phyloP scores from a whole-genome alignment of 345 rosid species.

The Raphanus sativus region DNA sequence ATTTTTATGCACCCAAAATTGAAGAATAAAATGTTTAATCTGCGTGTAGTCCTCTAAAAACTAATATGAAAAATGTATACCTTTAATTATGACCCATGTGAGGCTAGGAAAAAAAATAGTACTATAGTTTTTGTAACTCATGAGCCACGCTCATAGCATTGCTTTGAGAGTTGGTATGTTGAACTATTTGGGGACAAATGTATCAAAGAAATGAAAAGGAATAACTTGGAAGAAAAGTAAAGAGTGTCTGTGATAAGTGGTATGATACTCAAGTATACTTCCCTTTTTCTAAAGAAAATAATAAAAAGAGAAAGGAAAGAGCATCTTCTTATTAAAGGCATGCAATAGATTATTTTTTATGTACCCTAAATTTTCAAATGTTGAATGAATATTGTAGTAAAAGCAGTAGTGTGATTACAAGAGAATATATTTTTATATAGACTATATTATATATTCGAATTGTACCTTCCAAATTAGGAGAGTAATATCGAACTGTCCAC shows the following conservation, averaged over 20 bases:
- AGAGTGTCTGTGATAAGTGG: slow-evolving; percentile 35
- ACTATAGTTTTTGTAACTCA: slow-evolving; percentile 10
- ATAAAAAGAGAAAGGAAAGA: slow-evolving; percentile 14
- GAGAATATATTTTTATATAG: neutral
- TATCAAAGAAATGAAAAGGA: slow-evolving; percentile 26
- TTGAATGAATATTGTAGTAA: slow-evolving; percentile 8
- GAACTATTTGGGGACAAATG: slow-evolving; percentile 37
- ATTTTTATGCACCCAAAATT: neutral
- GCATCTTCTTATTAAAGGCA: slow-evolving; percentile 27
- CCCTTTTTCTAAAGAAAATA: slow-evolving; percentile 8
- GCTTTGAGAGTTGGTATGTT: slow-evolving; percentile 38
- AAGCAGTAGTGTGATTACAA: neutral
- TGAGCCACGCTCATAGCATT: slow-evolving; percentile 32
- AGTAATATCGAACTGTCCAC: slow-evolving; percentile 94
- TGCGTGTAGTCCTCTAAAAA: neutral
- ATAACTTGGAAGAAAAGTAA: slow-evolving; percentile 38
- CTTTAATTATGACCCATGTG: slow-evolving; percentile 41
- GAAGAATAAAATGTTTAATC: neutral
- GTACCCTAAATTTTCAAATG: neutral
- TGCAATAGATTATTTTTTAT: slow-evolving; percentile 10
- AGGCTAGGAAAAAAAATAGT: slow-evolving; percentile 20
- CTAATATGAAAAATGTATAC: neutral
- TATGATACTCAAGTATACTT: slow-evolving; percentile 39
- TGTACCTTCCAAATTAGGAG: slow-evolving; percentile 94
- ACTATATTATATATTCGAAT: neutral